Percentiles rank a stretch among this genome's conserved stretches.
Conservation (phyloP, 139 green algal species). For the Chlamydomonas sp. region DNA sequence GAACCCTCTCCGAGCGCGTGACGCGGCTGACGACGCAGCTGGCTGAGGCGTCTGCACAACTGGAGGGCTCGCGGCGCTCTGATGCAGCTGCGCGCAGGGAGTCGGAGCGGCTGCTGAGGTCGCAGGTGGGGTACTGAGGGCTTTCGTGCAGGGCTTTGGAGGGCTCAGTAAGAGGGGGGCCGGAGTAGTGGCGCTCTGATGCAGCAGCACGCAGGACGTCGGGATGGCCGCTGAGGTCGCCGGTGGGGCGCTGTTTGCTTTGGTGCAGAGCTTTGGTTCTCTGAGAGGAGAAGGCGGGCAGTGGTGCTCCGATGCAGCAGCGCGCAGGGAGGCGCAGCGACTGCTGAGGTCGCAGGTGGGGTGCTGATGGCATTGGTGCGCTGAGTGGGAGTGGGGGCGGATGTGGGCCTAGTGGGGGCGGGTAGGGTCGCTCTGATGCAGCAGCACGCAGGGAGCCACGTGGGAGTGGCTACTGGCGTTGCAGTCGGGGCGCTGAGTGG, state of each 20-base stretch:
- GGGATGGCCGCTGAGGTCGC: neutral
- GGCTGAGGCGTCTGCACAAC: conserved; percentile 1
- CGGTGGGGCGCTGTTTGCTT: no score
- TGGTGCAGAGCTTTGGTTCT: no score
- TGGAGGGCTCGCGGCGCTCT: neutral
- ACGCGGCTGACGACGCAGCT: neutral
- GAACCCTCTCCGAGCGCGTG: conserved; percentile 13
- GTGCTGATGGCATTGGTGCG: no score
- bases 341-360: neutral
- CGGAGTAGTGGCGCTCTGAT: neutral
- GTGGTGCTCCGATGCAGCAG: conserved; percentile 5
- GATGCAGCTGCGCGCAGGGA: conserved; percentile 22
- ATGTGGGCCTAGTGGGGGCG: no score
- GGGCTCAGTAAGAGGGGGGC: no score
- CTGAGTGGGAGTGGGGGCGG: no score
- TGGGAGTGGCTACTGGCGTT: conserved; percentile 5
- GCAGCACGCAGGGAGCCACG: conserved; percentile 16
- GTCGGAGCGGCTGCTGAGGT: conserved; percentile 6
- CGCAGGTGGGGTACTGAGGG: neutral
- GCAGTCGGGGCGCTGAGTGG: neutral
- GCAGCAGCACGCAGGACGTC: conserved; percentile 15
- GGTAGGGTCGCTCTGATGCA: conserved; percentile 4
- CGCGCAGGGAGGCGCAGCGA: conserved; percentile 19
- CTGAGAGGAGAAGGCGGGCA: no score
- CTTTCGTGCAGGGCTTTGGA: no score